Base-by-base conservation (phyloP, 1,139 yeast genomes). In the Protomyces arabidopsidicola region DNA sequence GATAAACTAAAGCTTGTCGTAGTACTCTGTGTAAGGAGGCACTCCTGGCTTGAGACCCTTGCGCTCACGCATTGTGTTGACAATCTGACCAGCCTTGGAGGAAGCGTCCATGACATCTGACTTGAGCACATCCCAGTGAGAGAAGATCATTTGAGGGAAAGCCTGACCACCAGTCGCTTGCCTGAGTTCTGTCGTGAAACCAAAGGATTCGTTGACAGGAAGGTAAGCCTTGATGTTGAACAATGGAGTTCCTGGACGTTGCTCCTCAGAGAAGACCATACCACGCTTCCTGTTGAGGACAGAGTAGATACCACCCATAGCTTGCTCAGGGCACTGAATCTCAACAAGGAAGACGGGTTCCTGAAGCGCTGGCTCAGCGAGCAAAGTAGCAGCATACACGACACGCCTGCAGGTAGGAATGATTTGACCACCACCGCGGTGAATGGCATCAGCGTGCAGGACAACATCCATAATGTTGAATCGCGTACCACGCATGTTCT, bases 161-260 rank as follows among this genome's bases (percentile, higher is more conserved):
- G 98, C 98, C 86, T 93, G 98, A 82, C 98, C 98, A 88, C 97
- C 97, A 77, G 98, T 93, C 77, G 98, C 97, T 84, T 91, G 97
- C 87, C 98, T 90, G 79, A 93, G 88, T 78, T 90, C 96, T 83
- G 95, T 93, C 76, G 97, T 88, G 97, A 93, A 93, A 88, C 98
- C 98, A 87, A 93, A 93, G 69, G 98, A 93, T 86, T 93, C 98
- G 84, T 93, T 93, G 76, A 93, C 98, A 81, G 98, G 98, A 82
- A 91, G 84, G 95, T 90, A 88, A 75, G 98, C 98, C 88, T 91
- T 91, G 81, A 91, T 95, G 76, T 96, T 90, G 85, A 91, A 91
- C 83, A 91, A 86, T 81, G 98, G 98, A 75, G 98, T 91, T 87
- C 98, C 98, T 81, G 98, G 97, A 84, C 97, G 90, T 85, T 91